A percentile compares a stretch with the other conserved stretches of the same genome.
Evolutionary conservation across 2,329 filamentous ascomycete species (phyloP).

Genomic region (Cytospora piceae): DNA sequence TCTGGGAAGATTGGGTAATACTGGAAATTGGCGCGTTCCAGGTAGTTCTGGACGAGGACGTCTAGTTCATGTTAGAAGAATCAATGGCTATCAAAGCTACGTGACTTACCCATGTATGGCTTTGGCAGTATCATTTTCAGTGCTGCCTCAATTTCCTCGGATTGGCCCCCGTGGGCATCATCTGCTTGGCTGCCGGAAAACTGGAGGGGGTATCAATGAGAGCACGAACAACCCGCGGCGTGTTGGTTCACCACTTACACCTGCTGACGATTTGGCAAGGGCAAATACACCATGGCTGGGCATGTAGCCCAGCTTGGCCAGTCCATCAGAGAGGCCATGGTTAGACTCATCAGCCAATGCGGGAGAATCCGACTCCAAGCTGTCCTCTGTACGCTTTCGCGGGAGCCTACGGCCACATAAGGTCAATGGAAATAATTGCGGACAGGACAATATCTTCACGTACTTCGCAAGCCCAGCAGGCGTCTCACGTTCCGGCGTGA

Average conservation of each 20-base stretch:
- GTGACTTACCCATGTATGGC: slow-evolving; percentile 41
- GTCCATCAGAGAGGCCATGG: slow-evolving; percentile 24
- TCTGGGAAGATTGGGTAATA: slow-evolving; percentile 52
- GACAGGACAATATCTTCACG: neutral
- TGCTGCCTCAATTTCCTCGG: slow-evolving; percentile 40
- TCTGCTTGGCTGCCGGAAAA: slow-evolving; percentile 24
- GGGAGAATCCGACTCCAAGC: slow-evolving; percentile 28
- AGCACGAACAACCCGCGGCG: slow-evolving; percentile 11
- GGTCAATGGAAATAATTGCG: neutral
- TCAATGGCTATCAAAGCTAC: neutral
- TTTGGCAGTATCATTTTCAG: slow-evolving; percentile 42
- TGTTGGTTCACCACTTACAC: slow-evolving; percentile 24
- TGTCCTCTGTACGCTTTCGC: slow-evolving; percentile 34
- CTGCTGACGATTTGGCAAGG: slow-evolving; percentile 7
- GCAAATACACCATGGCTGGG: slow-evolving; percentile 26
- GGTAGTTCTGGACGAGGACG: slow-evolving; percentile 50
- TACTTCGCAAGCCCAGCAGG: slow-evolving; percentile 19
- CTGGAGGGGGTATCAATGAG: slow-evolving; percentile 20
- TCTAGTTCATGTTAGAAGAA: slow-evolving; percentile 38
- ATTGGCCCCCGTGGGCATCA: slow-evolving; percentile 28
- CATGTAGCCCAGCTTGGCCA: slow-evolving; percentile 31
- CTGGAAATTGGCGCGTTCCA: slow-evolving; percentile 48
- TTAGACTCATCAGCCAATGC: slow-evolving; percentile 26
- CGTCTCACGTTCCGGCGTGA: slow-evolving; percentile 28
- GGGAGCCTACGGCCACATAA: slow-evolving; percentile 28